Conservation (phyloP, 2,329 filamentous ascomycete species). For the Mariannaea sp. region DNA sequence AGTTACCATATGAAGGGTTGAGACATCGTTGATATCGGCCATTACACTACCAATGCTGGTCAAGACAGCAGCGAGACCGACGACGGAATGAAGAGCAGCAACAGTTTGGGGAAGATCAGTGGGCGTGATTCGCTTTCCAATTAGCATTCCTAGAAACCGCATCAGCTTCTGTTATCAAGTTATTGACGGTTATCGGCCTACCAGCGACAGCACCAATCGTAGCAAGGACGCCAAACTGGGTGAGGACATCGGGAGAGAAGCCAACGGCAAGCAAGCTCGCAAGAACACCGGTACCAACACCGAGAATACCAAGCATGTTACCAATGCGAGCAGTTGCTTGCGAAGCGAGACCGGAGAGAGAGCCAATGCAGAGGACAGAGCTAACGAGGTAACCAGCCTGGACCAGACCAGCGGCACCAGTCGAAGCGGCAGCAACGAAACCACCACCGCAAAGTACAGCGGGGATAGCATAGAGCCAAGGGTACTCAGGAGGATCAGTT, state of each 20-base stretch:
- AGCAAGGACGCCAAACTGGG: conserved; percentile 80
- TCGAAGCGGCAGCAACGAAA: conserved; percentile 77
- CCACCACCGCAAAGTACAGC: conserved; percentile 79
- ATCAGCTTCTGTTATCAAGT: conserved; percentile 8
- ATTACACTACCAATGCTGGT: conserved; percentile 89
- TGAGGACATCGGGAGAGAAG: conserved; percentile 76
- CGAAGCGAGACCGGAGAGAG: conserved; percentile 79
- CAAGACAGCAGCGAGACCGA: conserved; percentile 84
- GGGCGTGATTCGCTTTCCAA: conserved; percentile 85
- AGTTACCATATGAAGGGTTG: conserved; percentile 81
- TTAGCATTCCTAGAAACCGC: conserved; percentile 62
- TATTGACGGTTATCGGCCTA: conserved; percentile 28
- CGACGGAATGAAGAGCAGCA: conserved; percentile 85
- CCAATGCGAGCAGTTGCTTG: conserved; percentile 83
- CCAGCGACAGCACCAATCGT: conserved; percentile 70
- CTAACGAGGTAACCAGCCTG: conserved; percentile 88
- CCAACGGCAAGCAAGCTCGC: conserved; percentile 82
- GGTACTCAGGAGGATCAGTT: conserved; percentile 86
- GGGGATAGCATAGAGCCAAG: conserved; percentile 83
- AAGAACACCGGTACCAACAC: conserved; percentile 80
- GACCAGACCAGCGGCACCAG: conserved; percentile 81
- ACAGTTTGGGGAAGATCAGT: conserved; percentile 90
- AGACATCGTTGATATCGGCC: conserved; percentile 69
- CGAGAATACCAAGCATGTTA: conserved; percentile 84
- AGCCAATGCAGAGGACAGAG: conserved; percentile 83